A percentile compares a stretch with the other conserved stretches of the same genome.
These are phyloP conservation scores for Hypocreales sp. DNA, from an alignment of 2,329 filamentous ascomycete species.

Conservation along the genomic window DNA sequence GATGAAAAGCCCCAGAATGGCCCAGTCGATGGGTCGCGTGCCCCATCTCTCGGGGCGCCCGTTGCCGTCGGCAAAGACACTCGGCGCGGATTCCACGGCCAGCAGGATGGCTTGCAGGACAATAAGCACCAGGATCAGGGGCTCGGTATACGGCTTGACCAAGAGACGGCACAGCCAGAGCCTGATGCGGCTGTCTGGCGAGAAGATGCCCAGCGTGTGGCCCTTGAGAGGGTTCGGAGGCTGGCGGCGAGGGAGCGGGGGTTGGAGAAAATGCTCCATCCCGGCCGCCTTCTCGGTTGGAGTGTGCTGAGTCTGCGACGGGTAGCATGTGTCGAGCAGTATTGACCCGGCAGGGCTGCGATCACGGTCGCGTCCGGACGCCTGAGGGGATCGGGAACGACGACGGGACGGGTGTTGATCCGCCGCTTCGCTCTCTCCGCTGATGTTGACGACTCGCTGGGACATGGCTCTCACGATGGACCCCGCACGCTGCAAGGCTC, in stretches of 20 bases:
- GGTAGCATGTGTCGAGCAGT: slow-evolving; percentile 33
- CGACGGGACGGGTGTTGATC: slow-evolving; percentile 53
- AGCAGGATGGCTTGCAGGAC: slow-evolving; percentile 79
- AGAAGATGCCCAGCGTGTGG: slow-evolving; percentile 72
- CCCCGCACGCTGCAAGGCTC: slow-evolving; percentile 52
- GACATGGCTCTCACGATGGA: slow-evolving; percentile 79
- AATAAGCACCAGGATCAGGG: slow-evolving; percentile 74
- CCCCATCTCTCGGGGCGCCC: slow-evolving; percentile 52
- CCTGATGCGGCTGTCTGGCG: slow-evolving; percentile 60
- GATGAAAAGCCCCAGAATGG: slow-evolving; percentile 67
- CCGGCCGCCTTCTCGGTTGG: slow-evolving; percentile 27
- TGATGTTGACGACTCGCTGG: slow-evolving; percentile 93
- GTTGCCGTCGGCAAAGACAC: slow-evolving; percentile 49
- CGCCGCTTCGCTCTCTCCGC: slow-evolving; percentile 74
- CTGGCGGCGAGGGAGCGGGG: slow-evolving; percentile 6
- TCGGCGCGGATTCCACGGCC: slow-evolving; percentile 62
- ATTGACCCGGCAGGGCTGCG: slow-evolving; percentile 15
- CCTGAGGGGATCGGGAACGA: slow-evolving; percentile 41
- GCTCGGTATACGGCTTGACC: slow-evolving; percentile 76
- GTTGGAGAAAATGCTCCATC: slow-evolving; percentile 6
- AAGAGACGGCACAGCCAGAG: slow-evolving; percentile 66
- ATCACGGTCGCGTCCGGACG: slow-evolving; percentile 17
- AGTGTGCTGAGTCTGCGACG: slow-evolving; percentile 27
- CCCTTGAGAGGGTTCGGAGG: slow-evolving; percentile 65
- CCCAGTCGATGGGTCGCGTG: slow-evolving; percentile 55